Evolutionary conservation across 2,329 filamentous ascomycete genomes (phyloP).

Genomic region (Penicillium hordei): DNA sequence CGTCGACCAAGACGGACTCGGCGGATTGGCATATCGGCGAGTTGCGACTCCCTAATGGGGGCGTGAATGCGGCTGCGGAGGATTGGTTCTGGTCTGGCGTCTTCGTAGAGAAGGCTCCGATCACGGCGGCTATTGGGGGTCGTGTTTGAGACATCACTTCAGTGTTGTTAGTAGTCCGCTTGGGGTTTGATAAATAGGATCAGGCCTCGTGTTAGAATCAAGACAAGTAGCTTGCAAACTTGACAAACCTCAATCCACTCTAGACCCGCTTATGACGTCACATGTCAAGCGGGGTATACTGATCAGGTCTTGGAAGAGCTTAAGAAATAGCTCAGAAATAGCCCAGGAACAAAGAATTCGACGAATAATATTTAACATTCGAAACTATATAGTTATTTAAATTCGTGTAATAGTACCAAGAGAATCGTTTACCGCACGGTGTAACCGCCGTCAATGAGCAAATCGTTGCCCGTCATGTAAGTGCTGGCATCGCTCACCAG

Average conservation of each 20-base stretch:
- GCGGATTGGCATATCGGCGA: slow-evolving; percentile 72
- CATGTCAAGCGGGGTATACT: background rate
- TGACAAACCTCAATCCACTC: background rate
- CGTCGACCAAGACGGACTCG: slow-evolving; percentile 64
- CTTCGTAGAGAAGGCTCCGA: slow-evolving; percentile 63
- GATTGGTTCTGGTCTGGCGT: slow-evolving; percentile 72
- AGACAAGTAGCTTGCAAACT: background rate
- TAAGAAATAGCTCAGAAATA: background rate
- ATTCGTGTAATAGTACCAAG: slow-evolving; percentile 11
- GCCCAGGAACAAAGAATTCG: background rate
- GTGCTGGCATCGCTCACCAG: slow-evolving; percentile 49
- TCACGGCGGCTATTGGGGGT: slow-evolving; percentile 43
- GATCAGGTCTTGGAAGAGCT: background rate
- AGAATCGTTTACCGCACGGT: slow-evolving; percentile 39
- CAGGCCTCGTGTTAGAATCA: background rate
- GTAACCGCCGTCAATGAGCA: slow-evolving; percentile 53
- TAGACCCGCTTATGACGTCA: background rate
- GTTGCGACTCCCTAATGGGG: slow-evolving; percentile 61
- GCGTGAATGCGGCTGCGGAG: slow-evolving; percentile 55
- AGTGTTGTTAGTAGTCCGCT: too few relatives aligned
- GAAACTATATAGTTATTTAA: background rate
- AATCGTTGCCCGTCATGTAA: slow-evolving; percentile 52
- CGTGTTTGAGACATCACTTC: slow-evolving; percentile 13
- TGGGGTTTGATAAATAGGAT: background rate
- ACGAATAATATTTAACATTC: background rate